Percentiles rank a stretch among this genome's conserved stretches.
These are phyloP conservation scores for Fragilariopsis cylindrus DNA, from an alignment of 108 stramenopile species.

Conservation along the genomic window DNA sequence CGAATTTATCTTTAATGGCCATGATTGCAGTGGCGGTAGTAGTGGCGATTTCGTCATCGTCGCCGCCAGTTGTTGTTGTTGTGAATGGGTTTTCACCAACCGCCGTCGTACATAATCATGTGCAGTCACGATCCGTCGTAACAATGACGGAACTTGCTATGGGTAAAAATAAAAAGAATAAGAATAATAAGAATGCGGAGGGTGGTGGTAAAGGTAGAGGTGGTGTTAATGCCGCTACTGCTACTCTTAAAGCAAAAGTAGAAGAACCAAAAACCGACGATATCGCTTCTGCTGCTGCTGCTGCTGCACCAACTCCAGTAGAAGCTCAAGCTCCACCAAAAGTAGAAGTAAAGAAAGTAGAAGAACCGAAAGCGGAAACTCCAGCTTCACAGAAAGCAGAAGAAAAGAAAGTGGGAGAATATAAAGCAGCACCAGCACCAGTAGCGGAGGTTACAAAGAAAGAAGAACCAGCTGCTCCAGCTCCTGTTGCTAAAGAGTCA, in stretches of 20 bases:
- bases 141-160: background rate
- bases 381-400: background rate
- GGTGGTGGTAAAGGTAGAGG: background rate
- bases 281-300: no score
- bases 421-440: background rate
- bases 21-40: no score
- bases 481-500: background rate
- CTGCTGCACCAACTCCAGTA: no score
- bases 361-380: background rate
- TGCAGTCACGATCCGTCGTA: background rate
- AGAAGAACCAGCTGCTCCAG: background rate
- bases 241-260: background rate
- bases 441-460: background rate
- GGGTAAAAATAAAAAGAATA: constrained; percentile 9
- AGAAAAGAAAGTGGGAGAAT: background rate
- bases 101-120: background rate
- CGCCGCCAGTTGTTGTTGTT: no score
- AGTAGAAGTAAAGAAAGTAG: background rate
- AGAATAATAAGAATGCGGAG: background rate
- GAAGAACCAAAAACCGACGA: background rate
- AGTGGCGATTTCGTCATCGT: no score
- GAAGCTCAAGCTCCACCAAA: background rate
- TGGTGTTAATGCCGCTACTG: background rate
- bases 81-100: no score
- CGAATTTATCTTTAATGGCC: no score